Evolutionary conservation across 768 basidiomycete genomes (phyloP), one percentile per base, ranked within the genome.

Genomic region (Megacollybia marginata): DNA sequence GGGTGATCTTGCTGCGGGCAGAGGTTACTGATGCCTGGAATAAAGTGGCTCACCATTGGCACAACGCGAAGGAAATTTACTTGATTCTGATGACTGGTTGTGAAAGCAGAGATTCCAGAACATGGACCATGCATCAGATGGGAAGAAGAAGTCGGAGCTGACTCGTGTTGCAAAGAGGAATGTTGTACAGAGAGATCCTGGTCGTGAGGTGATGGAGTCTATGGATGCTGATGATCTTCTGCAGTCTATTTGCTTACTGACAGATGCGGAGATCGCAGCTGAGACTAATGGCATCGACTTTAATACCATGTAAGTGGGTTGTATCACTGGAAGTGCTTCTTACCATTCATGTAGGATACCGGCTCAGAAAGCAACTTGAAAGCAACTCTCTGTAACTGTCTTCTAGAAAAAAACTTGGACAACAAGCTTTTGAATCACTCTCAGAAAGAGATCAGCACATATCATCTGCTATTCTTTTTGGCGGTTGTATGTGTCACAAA

Each of bases 41-140:
- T 34, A 40, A 34, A n/a, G n/a, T n/a, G n/a, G n/a, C 12, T 44
- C 40, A 50, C 51, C 46, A 46, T 50, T 50, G 7, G 42, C 13
- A n/a, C 42, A 36, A 3, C 33, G 52, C 12, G 44, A 36, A 13
- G 20, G 43, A 5, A 23, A 13, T 9, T 38, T 33, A n/a, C 28
- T 44, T 13, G 49, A 15, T 13, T 8, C 20, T 16, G 35, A 33
- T 5, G 50, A 57, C n/a, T 48, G 55, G 33, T 28, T 42, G 1
- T 15, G 12, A 1, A 58, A 56, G 31, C 18, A 53, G 8, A 52
- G 28, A 5, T 52, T 54, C 2, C 46, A 57, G 20, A 34, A 49
- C 35, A 47, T 51, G 3, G 59, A 63, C 46, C 63, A 61, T 38
- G 58, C 59, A 1, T 47, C 48, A 6, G 63, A 63, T 46, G 44